Percentiles rank a stretch among this genome's conserved stretches.
Evolutionary conservation across 2,329 filamentous ascomycete genomes (phyloP).

Genomic region (Knoxdaviesia proteae): DNA sequence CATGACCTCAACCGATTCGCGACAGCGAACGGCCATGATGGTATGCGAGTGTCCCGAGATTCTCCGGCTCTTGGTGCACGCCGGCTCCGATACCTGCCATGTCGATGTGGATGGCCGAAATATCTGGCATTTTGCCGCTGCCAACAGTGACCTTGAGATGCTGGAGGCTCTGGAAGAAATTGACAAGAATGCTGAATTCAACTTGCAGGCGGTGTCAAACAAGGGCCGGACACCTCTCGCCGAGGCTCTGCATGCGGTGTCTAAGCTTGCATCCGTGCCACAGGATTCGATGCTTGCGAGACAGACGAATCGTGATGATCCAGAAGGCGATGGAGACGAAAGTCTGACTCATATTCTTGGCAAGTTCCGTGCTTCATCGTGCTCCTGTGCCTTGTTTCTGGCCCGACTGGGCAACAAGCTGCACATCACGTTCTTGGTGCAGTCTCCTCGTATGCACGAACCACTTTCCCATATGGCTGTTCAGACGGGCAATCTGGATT

Average conservation of each 20-base stretch:
- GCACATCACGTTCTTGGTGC: too few relatives aligned
- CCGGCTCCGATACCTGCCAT: not conserved
- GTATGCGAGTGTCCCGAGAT: not conserved
- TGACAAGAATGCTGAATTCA: conserved; percentile 11
- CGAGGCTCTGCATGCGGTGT: conserved; percentile 8
- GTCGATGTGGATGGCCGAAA: conserved; percentile 10
- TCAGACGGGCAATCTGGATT: too few relatives aligned
- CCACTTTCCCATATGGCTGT: too few relatives aligned
- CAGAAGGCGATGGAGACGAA: too few relatives aligned
- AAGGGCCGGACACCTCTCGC: conserved; percentile 12
- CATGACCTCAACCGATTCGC: not conserved
- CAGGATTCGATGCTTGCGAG: too few relatives aligned
- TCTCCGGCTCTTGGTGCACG: not conserved
- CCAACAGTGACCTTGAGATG: conserved; percentile 11
- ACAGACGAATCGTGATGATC: too few relatives aligned
- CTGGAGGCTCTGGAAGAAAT: conserved; percentile 12
- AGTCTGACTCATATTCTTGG: too few relatives aligned
- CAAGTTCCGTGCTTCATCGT: too few relatives aligned
- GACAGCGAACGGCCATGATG: conserved; percentile 1
- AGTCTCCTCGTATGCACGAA: too few relatives aligned
- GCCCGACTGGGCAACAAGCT: too few relatives aligned
- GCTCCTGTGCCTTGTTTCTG: too few relatives aligned
- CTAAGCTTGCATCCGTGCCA: too few relatives aligned
- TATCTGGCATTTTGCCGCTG: conserved; percentile 17
- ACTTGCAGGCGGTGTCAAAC: conserved; percentile 8